Evolutionary conservation across 768 basidiomycete genomes (phyloP).

Genomic region (Trametes coccinea): DNA sequence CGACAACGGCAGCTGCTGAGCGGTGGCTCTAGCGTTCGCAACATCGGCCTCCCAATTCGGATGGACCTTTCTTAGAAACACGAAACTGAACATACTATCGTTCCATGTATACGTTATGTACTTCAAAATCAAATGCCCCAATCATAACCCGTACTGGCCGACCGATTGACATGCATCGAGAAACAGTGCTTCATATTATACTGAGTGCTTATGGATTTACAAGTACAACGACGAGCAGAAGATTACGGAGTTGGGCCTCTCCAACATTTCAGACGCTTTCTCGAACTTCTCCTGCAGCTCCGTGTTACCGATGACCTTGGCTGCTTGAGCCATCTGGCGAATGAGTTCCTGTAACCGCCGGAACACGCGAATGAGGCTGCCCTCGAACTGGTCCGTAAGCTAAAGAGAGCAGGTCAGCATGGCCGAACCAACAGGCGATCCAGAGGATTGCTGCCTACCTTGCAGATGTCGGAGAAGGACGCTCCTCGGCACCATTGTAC

Average conservation of each 20-base stretch:
- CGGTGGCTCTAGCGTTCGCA: neutral
- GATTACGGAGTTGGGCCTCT: conserved; percentile 90
- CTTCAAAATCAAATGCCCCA: neutral
- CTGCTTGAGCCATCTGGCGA: conserved; percentile 93
- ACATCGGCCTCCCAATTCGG: neutral
- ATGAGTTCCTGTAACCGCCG: conserved; percentile 91
- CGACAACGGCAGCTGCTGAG: conserved; percentile 47
- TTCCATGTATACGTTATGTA: no score
- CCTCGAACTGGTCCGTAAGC: conserved; percentile 97
- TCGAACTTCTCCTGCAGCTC: conserved; percentile 95
- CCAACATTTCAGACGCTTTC: conserved; percentile 88
- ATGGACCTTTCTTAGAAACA: neutral
- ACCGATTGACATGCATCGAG: neutral
- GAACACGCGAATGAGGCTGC: conserved; percentile 95
- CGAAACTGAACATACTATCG: no score
- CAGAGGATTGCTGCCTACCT: conserved; percentile 47
- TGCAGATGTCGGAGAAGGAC: conserved; percentile 94
- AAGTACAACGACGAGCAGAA: conserved; percentile 87
- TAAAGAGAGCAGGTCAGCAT: conserved; percentile 34
- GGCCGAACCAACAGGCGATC: neutral
- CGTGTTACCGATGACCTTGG: conserved; percentile 94
- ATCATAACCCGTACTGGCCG: no score
- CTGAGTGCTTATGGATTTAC: conserved; percentile 28
- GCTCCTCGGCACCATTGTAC: conserved; percentile 98
- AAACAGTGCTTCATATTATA: neutral